Conservation (phyloP, 371 early-diverging fungal species). For the Haplosporangium sp. region DNA sequence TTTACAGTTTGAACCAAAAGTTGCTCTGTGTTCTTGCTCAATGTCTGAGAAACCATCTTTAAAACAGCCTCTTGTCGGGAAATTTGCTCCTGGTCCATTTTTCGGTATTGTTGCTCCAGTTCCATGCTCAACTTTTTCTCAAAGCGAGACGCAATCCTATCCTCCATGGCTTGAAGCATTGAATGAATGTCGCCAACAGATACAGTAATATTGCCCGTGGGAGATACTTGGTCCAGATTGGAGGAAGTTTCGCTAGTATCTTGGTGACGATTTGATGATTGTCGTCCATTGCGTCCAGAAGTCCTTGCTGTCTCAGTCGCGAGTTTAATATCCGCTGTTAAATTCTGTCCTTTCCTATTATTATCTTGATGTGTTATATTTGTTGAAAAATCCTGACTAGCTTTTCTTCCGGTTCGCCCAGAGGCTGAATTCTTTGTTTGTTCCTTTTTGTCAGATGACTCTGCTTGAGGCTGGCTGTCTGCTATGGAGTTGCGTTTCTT, state of each 20-base stretch:
- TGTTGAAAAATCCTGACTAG: conserved; percentile 34
- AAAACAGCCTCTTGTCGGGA: conserved; percentile 57
- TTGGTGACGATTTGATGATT: conserved; percentile 36
- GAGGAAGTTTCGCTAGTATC: conserved; percentile 20
- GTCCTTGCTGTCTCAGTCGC: conserved; percentile 12
- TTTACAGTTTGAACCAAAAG: conserved; percentile 58
- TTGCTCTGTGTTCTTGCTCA: conserved; percentile 58
- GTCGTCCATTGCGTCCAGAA: conserved; percentile 15
- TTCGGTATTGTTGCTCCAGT: conserved; percentile 54
- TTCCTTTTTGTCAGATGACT: conserved; percentile 36
- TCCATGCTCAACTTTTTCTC: conserved; percentile 47
- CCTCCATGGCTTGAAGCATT: conserved; percentile 43
- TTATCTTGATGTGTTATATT: conserved; percentile 8
- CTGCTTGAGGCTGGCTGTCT: conserved; percentile 15
- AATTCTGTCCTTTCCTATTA: conserved; percentile 17
- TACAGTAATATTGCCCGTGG: conserved; percentile 20
- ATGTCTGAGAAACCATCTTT: conserved; percentile 56
- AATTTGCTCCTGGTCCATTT: conserved; percentile 57
- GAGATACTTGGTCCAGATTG: conserved; percentile 4
- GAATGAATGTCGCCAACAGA: conserved; percentile 37
- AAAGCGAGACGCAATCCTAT: conserved; percentile 41
- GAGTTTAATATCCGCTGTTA: conserved; percentile 17
- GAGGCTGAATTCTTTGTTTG: conserved; percentile 11
- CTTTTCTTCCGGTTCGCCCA: conserved; percentile 38
- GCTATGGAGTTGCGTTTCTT: conserved; percentile 42